Base-by-base conservation (phyloP, 768 basidiomycete species). In the Psilocybe sp. region DNA sequence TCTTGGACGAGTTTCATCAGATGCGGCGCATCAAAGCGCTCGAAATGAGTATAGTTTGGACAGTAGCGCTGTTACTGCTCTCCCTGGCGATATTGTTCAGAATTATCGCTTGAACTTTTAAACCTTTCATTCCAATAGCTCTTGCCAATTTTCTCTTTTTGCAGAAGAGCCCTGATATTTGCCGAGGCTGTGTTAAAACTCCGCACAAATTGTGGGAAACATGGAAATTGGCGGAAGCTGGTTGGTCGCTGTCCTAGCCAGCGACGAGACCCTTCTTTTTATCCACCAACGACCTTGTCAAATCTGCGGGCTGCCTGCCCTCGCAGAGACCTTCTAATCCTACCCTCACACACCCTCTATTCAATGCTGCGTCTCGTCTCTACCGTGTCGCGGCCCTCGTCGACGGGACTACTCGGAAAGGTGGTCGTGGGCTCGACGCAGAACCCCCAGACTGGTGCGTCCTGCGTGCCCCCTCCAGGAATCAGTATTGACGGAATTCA, bases 291-390 rank as follows among this genome's bases (percentile, higher is more conserved):
- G 23, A 28, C 56, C 47, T 59, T 52, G 51, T 49, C 62, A 46
- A 46, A 56, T 50, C 57, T 62, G 63, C 61, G 64, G 66, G 70
- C 65, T 61, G 62, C 52, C 62, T 53, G 63, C 68, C 65, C 66
- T 55, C 58, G 46, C 53, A 51, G 62, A 53, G 55, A 58, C 57
- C 45, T 61, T 61, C 54, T 49, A 55, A 51, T 47, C 43, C 40
- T 47, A 61, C 55, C 52, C 45, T 51, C 28, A 55, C 51, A 59
- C 58, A 50, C 51, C 57, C 40, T 19, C 47, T 23, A 49, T 51
- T 44, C 54, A 46, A 88, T 89, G 87, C 71, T 87, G 64, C 83
- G 87, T 62, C 72, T 88, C 55, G 85, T 87, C 40, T 80, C 84
- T 16, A 70, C 70, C 15, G 74, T 72, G 60, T 77, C 75, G 67